These are phyloP conservation scores for Colletotrichum scovillei DNA, from an alignment of 2,329 filamentous ascomycete genomes.

Conservation along the genomic window DNA sequence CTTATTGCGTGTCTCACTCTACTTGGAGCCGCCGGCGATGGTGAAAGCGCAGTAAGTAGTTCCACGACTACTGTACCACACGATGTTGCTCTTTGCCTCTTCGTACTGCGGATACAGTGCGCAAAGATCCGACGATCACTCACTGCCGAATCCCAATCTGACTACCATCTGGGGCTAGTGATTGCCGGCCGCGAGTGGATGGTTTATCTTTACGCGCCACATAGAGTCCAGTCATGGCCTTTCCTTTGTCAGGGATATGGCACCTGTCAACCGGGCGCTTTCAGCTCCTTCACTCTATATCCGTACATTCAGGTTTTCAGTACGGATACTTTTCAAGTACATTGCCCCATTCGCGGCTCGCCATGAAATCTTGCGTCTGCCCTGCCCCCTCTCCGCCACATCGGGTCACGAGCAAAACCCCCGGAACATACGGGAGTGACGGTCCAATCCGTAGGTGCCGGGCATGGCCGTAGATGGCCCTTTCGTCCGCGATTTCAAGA, in stretches of 20 bases:
- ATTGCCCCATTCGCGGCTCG: background rate
- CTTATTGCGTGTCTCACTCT: constrained; percentile 7
- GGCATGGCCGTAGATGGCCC: background rate
- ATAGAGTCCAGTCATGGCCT: constrained; percentile 5
- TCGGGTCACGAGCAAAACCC: background rate
- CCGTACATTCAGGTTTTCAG: background rate
- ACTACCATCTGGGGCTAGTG: constrained; percentile 15
- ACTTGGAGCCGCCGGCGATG: constrained; percentile 1
- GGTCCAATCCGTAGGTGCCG: background rate
- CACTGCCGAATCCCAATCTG: constrained; percentile 22
- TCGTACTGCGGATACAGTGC: background rate
- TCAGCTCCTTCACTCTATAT: background rate
- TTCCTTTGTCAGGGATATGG: constrained; percentile 9
- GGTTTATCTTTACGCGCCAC: constrained; percentile 9
- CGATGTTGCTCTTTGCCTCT: background rate
- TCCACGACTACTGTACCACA: background rate
- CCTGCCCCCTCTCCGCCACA: background rate
- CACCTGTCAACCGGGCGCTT: constrained; percentile 8
- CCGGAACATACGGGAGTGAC: background rate
- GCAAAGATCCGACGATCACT: constrained; percentile 11
- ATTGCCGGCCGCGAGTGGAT: constrained; percentile 20
- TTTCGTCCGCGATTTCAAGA: background rate
- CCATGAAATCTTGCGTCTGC: background rate
- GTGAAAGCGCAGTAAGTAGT: background rate
- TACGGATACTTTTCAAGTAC: background rate